These are phyloP conservation scores for Babesia ovis DNA, from an alignment of 169 alveolate species.

Conservation along the genomic window DNA sequence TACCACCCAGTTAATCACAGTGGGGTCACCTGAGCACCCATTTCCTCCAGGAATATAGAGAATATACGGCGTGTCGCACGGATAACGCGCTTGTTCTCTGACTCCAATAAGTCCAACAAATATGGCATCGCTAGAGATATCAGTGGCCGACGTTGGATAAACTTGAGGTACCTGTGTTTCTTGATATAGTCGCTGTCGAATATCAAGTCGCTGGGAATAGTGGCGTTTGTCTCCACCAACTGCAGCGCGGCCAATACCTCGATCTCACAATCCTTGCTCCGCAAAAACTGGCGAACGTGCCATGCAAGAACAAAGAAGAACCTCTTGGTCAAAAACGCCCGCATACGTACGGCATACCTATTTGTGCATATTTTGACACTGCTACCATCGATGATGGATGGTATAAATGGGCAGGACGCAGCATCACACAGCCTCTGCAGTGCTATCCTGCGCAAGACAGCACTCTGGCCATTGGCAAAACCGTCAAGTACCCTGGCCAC, in stretches of 20 bases:
- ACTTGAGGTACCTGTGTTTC: constrained; percentile 19
- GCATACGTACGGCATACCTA: background rate
- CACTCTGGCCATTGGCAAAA: constrained; percentile 27
- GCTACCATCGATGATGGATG: background rate
- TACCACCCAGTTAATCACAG: too few relatives aligned
- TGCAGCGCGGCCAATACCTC: constrained; percentile 47
- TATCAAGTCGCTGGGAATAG: constrained; percentile 31
- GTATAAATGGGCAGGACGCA: constrained; percentile 30
- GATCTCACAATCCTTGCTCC: constrained; percentile 25
- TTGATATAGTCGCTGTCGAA: constrained; percentile 11
- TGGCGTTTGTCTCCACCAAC: constrained; percentile 24
- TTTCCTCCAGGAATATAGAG: constrained; percentile 30
- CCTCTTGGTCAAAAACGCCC: constrained; percentile 18
- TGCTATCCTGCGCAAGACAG: constrained; percentile 37
- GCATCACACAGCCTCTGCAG: constrained; percentile 41
- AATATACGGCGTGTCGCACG: constrained; percentile 20
- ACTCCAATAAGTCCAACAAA: constrained; percentile 27
- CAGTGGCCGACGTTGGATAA: constrained; percentile 16
- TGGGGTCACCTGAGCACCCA: constrained; percentile 33
- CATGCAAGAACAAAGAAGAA: constrained; percentile 20
- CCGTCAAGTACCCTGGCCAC: constrained; percentile 18
- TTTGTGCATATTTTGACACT: too few relatives aligned
- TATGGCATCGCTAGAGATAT: constrained; percentile 24
- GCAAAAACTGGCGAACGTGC: constrained; percentile 18
- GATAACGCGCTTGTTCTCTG: constrained; percentile 32